Evolutionary conservation across 306 rosid genomes (phyloP), one percentile per base, ranked within the genome.

Genomic region (Psophocarpus tetragonolobus): DNA sequence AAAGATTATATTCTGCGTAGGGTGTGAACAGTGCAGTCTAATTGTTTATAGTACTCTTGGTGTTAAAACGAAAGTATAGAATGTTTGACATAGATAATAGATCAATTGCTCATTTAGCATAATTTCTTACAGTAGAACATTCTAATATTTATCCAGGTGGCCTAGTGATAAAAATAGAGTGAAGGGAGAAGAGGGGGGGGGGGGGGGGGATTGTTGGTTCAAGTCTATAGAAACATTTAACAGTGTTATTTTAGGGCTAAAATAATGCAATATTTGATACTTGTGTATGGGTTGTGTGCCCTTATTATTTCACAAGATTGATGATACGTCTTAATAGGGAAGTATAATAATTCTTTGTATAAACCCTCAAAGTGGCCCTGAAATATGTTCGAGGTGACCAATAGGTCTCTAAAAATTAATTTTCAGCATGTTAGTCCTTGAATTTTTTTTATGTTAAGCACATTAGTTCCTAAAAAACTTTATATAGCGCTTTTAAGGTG

Each of bases 31-130:
- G 5, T 35, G 44, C 20, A 39, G 48, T 35, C 13, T 47, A 17
- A 17, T 62, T 70, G 65, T 45, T 70, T 23, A 32, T 69, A 57
- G 33, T 70, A 64, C 23, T 60, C 24, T 57, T 38, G 26, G 68
- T 50, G 24, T 42, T 57, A 29, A 12, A 44, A 53, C 21, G 32
- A 10, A 33, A 61, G 50, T 45, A 38, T 39, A 73, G 6, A 13
- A 64, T 20, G 51, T 53, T 50, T 78, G 20, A 10, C 5, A 18
- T 79, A 44, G 20, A 68, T 57, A 14, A 11, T 44, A 10, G 66
- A 61, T 62, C 47, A 68, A 74, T n/a, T 2, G 47, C 44, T 33
- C 53, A n/a, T 42, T 27, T 15, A 23, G 4, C 4, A 36, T 54
- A 36, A 48, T 50, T 75, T 38, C 48, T 1, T 12, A 32, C 35